Percentiles rank a stretch among this genome's conserved stretches.
Evolutionary conservation across 1,139 yeast species (phyloP).

Genomic region (Yamadazyma spencermartinsiae): DNA sequence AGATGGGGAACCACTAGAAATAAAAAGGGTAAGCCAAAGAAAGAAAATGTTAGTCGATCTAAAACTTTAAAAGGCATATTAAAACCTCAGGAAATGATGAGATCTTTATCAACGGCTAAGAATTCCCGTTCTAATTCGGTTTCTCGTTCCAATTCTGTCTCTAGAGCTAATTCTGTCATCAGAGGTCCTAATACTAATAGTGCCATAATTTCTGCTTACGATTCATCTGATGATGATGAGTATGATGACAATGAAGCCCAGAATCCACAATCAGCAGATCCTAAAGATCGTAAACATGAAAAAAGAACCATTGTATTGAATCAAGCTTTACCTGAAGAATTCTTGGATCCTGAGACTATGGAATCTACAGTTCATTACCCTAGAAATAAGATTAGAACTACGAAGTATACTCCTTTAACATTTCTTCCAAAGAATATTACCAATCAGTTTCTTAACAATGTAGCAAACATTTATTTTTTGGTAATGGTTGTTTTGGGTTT

Average conservation of each 20-base stretch:
- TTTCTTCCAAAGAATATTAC: conserved; percentile 55
- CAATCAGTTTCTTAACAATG: conserved; percentile 50
- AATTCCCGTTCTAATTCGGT: conserved; percentile 9
- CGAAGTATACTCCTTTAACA: conserved; percentile 57
- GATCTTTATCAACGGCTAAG: conserved; percentile 9
- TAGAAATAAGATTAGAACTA: conserved; percentile 58
- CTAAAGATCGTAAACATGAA: conserved; percentile 41
- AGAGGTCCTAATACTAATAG: conserved; percentile 19
- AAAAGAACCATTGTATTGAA: conserved; percentile 67
- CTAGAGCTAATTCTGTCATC: conserved; percentile 15
- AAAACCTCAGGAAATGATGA: conserved; percentile 14
- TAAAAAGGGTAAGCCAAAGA: conserved; percentile 65
- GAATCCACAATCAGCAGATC: conserved; percentile 33
- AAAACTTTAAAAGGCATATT: conserved; percentile 44
- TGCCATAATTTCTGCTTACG: conserved; percentile 23
- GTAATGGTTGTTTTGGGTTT: conserved; percentile 52
- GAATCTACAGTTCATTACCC: conserved; percentile 37
- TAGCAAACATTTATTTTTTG: conserved; percentile 58
- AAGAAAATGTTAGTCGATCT: conserved; percentile 44
- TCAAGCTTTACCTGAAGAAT: conserved; percentile 62
- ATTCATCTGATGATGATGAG: conserved; percentile 26
- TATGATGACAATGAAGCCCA: conserved; percentile 20
- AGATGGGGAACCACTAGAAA: conserved; percentile 92
- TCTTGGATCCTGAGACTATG: conserved; percentile 48
- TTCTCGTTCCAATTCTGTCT: conserved; percentile 9